Evolutionary conservation across 169 alveolate species (phyloP), one percentile per base, ranked within the genome.

Genomic region (Plasmodium relictum): DNA sequence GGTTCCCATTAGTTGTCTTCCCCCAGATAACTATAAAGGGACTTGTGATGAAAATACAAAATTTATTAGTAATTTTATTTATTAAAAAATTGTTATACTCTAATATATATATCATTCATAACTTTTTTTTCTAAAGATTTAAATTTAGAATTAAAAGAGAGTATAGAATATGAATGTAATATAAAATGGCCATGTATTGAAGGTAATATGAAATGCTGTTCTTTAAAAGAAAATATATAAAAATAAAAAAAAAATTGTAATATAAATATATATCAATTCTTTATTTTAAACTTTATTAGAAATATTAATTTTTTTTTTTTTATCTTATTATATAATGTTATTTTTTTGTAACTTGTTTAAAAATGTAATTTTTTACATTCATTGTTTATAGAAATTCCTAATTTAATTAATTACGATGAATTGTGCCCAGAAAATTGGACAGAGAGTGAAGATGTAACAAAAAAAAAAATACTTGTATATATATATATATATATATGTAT

Each of bases 21-120:
- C 89, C 71, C 89, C 89, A 1, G 89, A 78, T 65, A n/a, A 78
- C 42, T 78, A 78, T 44, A 20, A 1, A n/a, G 89, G 89, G 2
- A 42, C 44, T 24, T 78, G 89, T 78, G 89, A 54, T 14, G 89
- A 78, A 44, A 68, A 78, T 14, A 63, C 89, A 10, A 44, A 78
- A 45, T 56, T 78, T 39, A 78, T 65, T 31, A 78, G 89, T 78
- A 48, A 37, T 20, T 50, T 31, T 12, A 2, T 45, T 10, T 39
- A 41, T 14, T 12, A 16, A 16, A 0, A 14, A 16, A 14, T 66
- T 8, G 14, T 8, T 39, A 66, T 41, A 16, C 14, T 8, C n/a
- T 4, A 14, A 2, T 6, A 9, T 66, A 4, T 66, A 66, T 20
- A 41, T 39, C 58, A 24, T 50, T 16, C n/a, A 41, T 45, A 6